Evolutionary conservation across 352 stramenopile genomes (phyloP), one percentile per base, ranked within the genome.

Genomic region (Phytophthora uliginosa): DNA sequence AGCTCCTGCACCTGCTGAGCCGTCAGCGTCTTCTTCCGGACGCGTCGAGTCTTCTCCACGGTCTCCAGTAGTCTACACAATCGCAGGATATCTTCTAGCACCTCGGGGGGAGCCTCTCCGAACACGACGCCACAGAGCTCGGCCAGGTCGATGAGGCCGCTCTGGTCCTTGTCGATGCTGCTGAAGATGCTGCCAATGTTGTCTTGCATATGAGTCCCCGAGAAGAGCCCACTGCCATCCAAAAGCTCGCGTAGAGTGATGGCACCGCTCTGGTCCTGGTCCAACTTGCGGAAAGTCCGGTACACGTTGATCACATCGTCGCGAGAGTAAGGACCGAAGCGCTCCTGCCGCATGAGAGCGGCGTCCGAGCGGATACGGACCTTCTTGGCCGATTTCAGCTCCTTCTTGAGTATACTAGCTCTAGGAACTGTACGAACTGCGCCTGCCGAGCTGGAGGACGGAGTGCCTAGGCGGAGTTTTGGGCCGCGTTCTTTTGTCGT

Each of bases 161-260:
- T 95, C 18, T 91, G 78, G 66, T 95, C 86, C 42, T 81, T 71
- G 70, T 95, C 88, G 57, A 95, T 84, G 42, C 84, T 90, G 61
- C 76, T 87, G 72, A 95, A 95, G 55, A 95, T 91, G 31, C 88
- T 88, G 54, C 82, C 81, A 2, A 93, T 70, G 33, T 93, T 92
- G 18, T 92, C 83, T 18, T 90, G 84, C 71, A 93, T 76, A 22
- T 92, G 78, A 2, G 79, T 83, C 9, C 86, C 85, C 0, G 82
- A 75, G 66, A 93, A 91, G 17, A 93, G 71, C 13, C 82, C 84
- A 1, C 84, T 77, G n/a, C 82, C 85, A 18, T 88, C 74, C 6
- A 90, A 65, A 0, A 95, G 69, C 54, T 95, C 88, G 0, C 73
- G 73, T 24, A 94, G 50, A 40, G 87, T 90, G 63, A 94, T 89